Percentiles rank a stretch among this genome's conserved stretches.
Conservation (phyloP, 176 grass and related monocot genomes). For the Pontederia crassipes region DNA sequence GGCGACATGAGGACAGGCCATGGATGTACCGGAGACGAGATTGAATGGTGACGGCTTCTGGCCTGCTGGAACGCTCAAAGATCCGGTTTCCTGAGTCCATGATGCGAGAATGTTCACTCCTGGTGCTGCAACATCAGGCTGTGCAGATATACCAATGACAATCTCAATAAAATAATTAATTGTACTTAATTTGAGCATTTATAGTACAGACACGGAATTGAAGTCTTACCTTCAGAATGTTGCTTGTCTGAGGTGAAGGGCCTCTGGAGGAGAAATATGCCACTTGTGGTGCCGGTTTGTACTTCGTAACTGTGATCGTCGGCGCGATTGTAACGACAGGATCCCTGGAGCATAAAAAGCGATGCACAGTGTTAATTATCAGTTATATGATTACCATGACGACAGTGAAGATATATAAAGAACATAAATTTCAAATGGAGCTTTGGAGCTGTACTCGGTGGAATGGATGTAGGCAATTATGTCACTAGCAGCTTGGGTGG, state of each 20-base stretch:
- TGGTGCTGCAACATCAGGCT: conserved; percentile 72
- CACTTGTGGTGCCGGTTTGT: conserved; percentile 61
- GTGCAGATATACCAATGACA: conserved; percentile 5
- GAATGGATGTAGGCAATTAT: conserved; percentile 60
- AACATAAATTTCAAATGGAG: too few species aligned
- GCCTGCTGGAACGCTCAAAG: conserved; percentile 30
- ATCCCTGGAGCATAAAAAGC: conserved; percentile 21
- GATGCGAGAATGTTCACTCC: conserved; percentile 86
- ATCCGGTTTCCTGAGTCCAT: conserved; percentile 36
- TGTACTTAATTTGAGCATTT: too few species aligned
- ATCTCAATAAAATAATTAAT: too few species aligned
- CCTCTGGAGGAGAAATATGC: conserved; percentile 87
- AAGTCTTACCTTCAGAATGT: conserved; percentile 57
- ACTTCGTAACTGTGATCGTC: conserved; percentile 51
- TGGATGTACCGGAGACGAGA: conserved; percentile 76
- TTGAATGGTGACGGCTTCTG: conserved; percentile 77
- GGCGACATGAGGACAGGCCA: conserved; percentile 80
- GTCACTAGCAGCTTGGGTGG: conserved; percentile 26
- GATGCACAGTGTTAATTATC: too few species aligned
- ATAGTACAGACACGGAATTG: neutral
- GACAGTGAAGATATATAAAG: too few species aligned
- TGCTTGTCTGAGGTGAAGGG: conserved; percentile 33
- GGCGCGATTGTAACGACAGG: conserved; percentile 58
- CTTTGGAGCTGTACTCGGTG: conserved; percentile 28
- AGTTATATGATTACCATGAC: too few species aligned